Percentiles rank a stretch among this genome's conserved stretches.
phyloP scores from a whole-genome alignment of 176 grass and related monocot species.

The Zoysia japonica region DNA sequence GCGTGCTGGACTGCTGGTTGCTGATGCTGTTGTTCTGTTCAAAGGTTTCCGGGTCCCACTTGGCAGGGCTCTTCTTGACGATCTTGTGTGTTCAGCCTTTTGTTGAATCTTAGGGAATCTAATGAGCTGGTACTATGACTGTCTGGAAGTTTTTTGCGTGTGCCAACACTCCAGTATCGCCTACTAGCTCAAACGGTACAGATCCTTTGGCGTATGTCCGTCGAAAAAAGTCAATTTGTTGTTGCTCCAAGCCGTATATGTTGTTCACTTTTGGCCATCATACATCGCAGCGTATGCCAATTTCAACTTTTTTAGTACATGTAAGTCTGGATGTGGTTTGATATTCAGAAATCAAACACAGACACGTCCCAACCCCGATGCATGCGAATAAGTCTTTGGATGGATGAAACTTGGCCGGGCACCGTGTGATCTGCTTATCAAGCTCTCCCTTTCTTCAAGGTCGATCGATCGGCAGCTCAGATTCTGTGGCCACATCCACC shows the following conservation, averaged over 20 bases:
- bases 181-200: background rate
- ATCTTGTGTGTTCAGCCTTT: background rate
- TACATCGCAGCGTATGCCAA: too few species aligned
- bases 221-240: constrained; percentile 8
- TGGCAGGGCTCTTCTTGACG: constrained; percentile 23
- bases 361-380: background rate
- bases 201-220: background rate
- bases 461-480: constrained; percentile 8
- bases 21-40: background rate
- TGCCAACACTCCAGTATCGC: background rate
- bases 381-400: constrained; percentile 1
- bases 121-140: background rate
- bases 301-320: background rate
- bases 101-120: background rate
- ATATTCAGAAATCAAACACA: background rate
- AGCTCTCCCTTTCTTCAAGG: background rate
- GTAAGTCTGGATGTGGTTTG: background rate
- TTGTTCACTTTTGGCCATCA: background rate
- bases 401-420: background rate
- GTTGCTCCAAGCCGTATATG: background rate
- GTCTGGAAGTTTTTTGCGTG: too few species aligned
- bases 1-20: background rate
- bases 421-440: constrained; percentile 17
- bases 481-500: background rate
- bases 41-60: background rate